A percentile compares a stretch with the other conserved stretches of the same genome.
Evolutionary conservation across 2,329 filamentous ascomycete genomes (phyloP).

Genomic region (Tricladium varicosporioides): DNA sequence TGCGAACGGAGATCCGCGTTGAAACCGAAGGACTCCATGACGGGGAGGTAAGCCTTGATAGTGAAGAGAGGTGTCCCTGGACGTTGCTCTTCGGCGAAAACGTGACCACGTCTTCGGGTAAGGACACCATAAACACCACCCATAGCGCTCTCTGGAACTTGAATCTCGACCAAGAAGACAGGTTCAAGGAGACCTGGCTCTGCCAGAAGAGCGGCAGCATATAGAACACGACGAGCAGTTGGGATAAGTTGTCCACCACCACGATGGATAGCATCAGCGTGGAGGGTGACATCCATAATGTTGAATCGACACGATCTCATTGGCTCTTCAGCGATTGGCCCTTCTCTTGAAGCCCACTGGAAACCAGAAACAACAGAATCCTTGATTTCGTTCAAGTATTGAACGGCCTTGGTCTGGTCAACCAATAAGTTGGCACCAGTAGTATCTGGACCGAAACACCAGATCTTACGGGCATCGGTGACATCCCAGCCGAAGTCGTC

Average conservation of each 20-base stretch:
- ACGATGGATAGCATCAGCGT: conserved; percentile 99
- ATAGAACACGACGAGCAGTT: conserved; percentile 95
- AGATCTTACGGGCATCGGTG: conserved; percentile 99
- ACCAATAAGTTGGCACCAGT: conserved; percentile 97
- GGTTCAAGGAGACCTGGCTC: conserved; percentile 92
- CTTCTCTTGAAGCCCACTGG: conserved; percentile 99
- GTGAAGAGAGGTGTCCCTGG: conserved; percentile 99
- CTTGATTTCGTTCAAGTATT: conserved; percentile 99
- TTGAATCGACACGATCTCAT: conserved; percentile 98
- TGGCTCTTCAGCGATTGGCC: conserved; percentile 96
- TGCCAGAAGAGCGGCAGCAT: conserved; percentile 87
- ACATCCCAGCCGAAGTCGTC: conserved; percentile 99
- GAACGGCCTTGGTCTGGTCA: conserved; percentile 99
- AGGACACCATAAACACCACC: conserved; percentile 99
- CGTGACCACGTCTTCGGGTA: conserved; percentile 96
- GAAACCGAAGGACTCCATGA: conserved; percentile 99
- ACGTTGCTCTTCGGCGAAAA: conserved; percentile 97
- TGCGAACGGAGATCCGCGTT: conserved; percentile 91
- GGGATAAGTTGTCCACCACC: conserved; percentile 99
- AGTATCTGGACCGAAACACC: conserved; percentile 98
- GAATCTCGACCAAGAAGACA: conserved; percentile 98
- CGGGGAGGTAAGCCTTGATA: conserved; percentile 95
- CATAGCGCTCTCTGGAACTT: conserved; percentile 98
- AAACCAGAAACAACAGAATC: conserved; percentile 99
- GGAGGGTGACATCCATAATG: conserved; percentile 98